Conservation (phyloP, 2,329 filamentous ascomycete genomes). For the Bipolaris zeicola region DNA sequence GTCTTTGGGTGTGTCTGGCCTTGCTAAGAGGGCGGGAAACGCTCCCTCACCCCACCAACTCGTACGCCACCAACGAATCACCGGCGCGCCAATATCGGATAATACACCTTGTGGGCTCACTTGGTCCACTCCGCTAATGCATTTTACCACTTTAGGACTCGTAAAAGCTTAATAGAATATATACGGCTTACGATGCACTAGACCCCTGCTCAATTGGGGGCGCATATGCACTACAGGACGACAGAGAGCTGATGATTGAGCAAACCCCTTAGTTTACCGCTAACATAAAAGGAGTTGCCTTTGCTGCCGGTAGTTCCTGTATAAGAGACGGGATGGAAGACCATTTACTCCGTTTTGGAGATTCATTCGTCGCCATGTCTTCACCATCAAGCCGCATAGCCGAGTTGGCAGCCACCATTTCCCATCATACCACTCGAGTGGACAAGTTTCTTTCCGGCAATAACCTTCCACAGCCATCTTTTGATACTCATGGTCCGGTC, state of each 20-base stretch:
- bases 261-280: background rate
- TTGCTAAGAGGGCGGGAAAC: background rate
- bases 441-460: conserved; percentile 9
- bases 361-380: background rate
- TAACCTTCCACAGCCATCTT: conserved; percentile 11
- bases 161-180: background rate
- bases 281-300: background rate
- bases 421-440: conserved; percentile 10
- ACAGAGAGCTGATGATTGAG: background rate
- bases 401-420: conserved; percentile 7
- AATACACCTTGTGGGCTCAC: background rate
- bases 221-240: background rate
- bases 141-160: background rate
- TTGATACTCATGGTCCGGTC: conserved; percentile 7
- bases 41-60: background rate
- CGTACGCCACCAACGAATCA: background rate
- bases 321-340: background rate
- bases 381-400: conserved; percentile 9
- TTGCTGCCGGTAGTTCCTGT: background rate
- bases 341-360: background rate
- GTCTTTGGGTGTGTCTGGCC: background rate
- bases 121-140: background rate
- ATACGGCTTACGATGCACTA: background rate
- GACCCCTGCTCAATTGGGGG: background rate
- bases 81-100: background rate